Conservation (phyloP, 176 grass and related monocot genomes). For the Cocos nucifera region DNA sequence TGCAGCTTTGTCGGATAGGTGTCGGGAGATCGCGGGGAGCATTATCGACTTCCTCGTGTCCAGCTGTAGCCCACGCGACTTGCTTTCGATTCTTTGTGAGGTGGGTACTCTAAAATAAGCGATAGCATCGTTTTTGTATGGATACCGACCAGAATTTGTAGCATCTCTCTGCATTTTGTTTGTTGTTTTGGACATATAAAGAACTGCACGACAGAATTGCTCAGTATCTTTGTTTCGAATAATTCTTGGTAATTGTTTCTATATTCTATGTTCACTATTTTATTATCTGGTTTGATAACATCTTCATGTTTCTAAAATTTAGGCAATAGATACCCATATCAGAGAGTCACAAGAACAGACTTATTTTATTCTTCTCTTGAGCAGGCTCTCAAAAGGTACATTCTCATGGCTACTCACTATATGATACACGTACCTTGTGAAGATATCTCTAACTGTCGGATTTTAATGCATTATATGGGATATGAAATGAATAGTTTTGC, state of each 20-base stretch:
- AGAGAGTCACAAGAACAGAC: constrained; percentile 26
- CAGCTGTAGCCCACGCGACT: constrained; percentile 49
- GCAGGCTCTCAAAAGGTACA: constrained; percentile 60
- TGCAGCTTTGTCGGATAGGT: constrained; percentile 23
- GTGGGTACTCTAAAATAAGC: constrained; percentile 17
- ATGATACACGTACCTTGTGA: constrained; percentile 3
- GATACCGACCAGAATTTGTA: neutral
- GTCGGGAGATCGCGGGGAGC: constrained; percentile 11
- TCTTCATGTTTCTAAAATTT: constrained; percentile 21
- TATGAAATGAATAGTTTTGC: neutral
- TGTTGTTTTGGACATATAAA: too few relatives aligned
- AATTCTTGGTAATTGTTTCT: constrained; percentile 6
- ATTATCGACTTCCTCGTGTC: constrained; percentile 34
- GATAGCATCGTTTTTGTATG: neutral
- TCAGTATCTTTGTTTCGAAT: neutral
- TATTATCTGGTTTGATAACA: constrained; percentile 16
- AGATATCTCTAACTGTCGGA: too few relatives aligned
- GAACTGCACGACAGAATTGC: too few relatives aligned
- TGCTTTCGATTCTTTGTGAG: constrained; percentile 64
- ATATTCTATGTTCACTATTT: constrained; percentile 2
- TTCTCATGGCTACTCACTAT: constrained; percentile 1
- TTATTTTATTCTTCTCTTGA: constrained; percentile 50
- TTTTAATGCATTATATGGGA: too few relatives aligned
- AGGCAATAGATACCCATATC: constrained; percentile 64
- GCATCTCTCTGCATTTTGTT: too few relatives aligned